phyloP scores from a whole-genome alignment of 2,329 filamentous ascomycete genomes.

The Beauveria caledonica region DNA sequence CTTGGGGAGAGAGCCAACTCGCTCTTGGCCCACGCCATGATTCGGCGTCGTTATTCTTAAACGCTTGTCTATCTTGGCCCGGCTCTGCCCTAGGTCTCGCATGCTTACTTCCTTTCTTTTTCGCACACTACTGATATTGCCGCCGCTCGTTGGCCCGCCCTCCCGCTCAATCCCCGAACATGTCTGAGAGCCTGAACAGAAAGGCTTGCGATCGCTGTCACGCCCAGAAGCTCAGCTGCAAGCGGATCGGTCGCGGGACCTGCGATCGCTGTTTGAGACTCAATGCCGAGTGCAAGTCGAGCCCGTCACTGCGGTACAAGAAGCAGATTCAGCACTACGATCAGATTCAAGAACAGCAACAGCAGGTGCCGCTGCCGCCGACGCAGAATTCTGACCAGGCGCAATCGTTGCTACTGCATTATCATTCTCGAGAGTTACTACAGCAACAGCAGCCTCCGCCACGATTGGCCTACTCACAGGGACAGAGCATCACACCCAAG shows the following conservation, averaged over 20 bases:
- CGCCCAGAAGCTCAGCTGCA: constrained; percentile 38
- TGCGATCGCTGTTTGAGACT: constrained; percentile 36
- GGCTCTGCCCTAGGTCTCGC: not conserved
- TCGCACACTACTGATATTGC: not conserved
- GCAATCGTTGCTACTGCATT: constrained; percentile 10
- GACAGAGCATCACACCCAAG: not conserved
- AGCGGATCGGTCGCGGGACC: constrained; percentile 29
- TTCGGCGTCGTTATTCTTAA: constrained; percentile 9
- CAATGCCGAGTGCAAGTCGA: constrained; percentile 35
- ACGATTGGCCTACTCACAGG: not conserved
- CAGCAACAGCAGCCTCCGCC: constrained; percentile 13
- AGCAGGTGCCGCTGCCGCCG: constrained; percentile 14
- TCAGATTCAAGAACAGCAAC: not conserved
- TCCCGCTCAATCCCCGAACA: constrained; percentile 18
- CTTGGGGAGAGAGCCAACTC: too few species aligned
- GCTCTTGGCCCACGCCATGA: not conserved
- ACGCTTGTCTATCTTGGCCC: constrained; percentile 1
- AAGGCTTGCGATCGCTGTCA: constrained; percentile 41
- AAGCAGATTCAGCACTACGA: constrained; percentile 21
- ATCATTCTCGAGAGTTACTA: constrained; percentile 11
- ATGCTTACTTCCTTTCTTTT: not conserved
- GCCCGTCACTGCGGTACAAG: constrained; percentile 32
- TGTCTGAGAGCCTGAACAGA: constrained; percentile 31
- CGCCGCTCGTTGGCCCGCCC: not conserved
- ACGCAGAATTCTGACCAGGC: constrained; percentile 15